Conservation (phyloP, 805 yeast species). For the Yamadazyma kitorensis region DNA sequence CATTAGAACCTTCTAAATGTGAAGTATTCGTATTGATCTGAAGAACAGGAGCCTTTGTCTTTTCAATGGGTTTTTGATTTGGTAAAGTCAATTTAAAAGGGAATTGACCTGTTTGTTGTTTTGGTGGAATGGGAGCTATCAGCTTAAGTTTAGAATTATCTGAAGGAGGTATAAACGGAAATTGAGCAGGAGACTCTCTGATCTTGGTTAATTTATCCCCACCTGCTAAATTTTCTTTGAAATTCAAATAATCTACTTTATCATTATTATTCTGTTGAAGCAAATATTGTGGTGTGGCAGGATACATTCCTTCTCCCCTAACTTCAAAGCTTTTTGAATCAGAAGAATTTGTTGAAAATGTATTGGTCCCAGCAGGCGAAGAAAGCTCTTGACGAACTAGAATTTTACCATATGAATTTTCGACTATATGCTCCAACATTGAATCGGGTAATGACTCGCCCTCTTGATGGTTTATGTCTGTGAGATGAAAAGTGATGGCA, state of each 20-base stretch:
- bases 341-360: conserved; percentile 50
- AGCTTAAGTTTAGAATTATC: conserved; percentile 1
- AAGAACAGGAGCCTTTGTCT: conserved; percentile 11
- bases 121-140: neutral
- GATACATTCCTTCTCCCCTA: conserved; percentile 44
- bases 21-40: conserved; percentile 12
- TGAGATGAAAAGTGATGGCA: conserved; percentile 48
- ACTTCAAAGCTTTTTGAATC: conserved; percentile 54
- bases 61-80: conserved; percentile 7
- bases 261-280: conserved; percentile 41
- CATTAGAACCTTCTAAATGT: neutral
- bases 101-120: neutral
- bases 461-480: conserved; percentile 62
- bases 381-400: conserved; percentile 31
- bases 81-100: conserved; percentile 14
- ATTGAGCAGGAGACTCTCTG: conserved; percentile 10
- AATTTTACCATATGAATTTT: conserved; percentile 32
- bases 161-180: conserved; percentile 8
- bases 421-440: conserved; percentile 33
- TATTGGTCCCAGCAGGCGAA: conserved; percentile 29
- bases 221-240: conserved; percentile 38
- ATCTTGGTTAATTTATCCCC: conserved; percentile 16
- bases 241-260: conserved; percentile 53
- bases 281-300: conserved; percentile 68
- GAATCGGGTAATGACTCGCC: conserved; percentile 54